A percentile compares a stretch with the other conserved stretches of the same genome.
Evolutionary conservation across 2,329 filamentous ascomycete genomes (phyloP).

Genomic region (Cladobotryum protrusum): DNA sequence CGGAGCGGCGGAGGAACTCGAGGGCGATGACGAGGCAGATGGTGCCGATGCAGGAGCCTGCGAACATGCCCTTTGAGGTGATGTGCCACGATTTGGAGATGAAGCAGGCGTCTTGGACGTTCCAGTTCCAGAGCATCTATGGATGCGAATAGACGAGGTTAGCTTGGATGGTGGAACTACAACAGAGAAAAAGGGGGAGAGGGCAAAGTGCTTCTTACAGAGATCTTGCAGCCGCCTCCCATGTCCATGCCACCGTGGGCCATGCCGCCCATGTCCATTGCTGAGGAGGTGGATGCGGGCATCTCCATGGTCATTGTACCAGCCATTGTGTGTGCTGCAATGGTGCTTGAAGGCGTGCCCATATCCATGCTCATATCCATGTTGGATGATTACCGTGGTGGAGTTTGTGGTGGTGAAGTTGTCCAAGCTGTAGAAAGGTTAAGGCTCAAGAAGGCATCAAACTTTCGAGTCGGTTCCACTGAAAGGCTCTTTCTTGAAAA

Average conservation of each 20-base stretch:
- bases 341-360: slow-evolving; percentile 3
- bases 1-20: slow-evolving; percentile 63
- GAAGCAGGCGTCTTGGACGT: slow-evolving; percentile 66
- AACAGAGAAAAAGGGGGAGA: background rate
- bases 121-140: slow-evolving; percentile 78
- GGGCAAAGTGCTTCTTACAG: slow-evolving; percentile 15
- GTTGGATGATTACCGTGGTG: background rate
- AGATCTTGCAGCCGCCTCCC: slow-evolving; percentile 35
- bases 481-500: too few relatives aligned
- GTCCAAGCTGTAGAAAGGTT: too few relatives aligned
- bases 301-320: background rate
- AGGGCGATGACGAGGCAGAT: slow-evolving; percentile 66
- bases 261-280: background rate
- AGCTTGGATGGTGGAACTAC: background rate
- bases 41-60: slow-evolving; percentile 72
- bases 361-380: slow-evolving; percentile 8
- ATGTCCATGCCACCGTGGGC: slow-evolving; percentile 21
- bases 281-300: background rate
- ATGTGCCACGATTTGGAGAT: slow-evolving; percentile 65
- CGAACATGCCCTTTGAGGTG: slow-evolving; percentile 64
- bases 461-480: too few relatives aligned
- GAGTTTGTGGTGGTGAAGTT: too few relatives aligned
- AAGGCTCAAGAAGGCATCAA: too few relatives aligned
- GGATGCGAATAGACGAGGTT: background rate
- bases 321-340: background rate